Evolutionary conservation across 2,329 filamentous ascomycete species (phyloP).

Genomic region (Paecilomyces dactylethromorphus): DNA sequence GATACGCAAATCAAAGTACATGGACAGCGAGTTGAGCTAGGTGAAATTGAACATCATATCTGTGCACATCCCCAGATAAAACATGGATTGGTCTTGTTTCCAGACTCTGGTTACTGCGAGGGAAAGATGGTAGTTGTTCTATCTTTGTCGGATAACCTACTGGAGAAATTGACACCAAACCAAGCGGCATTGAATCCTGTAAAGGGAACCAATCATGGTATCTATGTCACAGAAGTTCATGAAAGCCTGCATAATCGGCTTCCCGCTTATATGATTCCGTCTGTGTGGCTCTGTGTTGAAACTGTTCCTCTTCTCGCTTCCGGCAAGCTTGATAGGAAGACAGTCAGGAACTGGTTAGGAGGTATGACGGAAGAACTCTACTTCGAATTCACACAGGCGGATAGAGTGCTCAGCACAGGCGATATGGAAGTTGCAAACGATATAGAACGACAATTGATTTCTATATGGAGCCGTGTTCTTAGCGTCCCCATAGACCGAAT

Average conservation of each 20-base stretch:
- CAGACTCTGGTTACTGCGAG: constrained; percentile 27
- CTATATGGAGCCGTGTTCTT: constrained; percentile 33
- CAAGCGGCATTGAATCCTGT: constrained; percentile 18
- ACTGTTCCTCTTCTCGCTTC: constrained; percentile 39
- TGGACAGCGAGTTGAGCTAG: constrained; percentile 59
- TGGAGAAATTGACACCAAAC: neutral
- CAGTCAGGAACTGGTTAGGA: constrained; percentile 27
- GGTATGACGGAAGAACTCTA: constrained; percentile 22
- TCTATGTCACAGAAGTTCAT: constrained; percentile 18
- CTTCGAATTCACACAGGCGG: constrained; percentile 3
- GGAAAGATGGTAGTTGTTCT: constrained; percentile 25
- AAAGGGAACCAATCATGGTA: constrained; percentile 11
- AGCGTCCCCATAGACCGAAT: constrained; percentile 28
- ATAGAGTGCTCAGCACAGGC: neutral
- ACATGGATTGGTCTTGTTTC: constrained; percentile 29
- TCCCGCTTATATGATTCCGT: constrained; percentile 44
- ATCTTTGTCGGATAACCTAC: constrained; percentile 16
- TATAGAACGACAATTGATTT: constrained; percentile 22
- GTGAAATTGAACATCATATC: constrained; percentile 42
- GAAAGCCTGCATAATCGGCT: constrained; percentile 24
- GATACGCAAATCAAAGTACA: constrained; percentile 63
- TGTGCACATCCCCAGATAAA: constrained; percentile 21
- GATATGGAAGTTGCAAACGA: constrained; percentile 13
- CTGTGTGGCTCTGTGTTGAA: constrained; percentile 40
- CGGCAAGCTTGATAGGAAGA: constrained; percentile 41